Evolutionary conservation across 805 yeast species (phyloP).

Genomic region (Wickerhamomyces bisporus): DNA sequence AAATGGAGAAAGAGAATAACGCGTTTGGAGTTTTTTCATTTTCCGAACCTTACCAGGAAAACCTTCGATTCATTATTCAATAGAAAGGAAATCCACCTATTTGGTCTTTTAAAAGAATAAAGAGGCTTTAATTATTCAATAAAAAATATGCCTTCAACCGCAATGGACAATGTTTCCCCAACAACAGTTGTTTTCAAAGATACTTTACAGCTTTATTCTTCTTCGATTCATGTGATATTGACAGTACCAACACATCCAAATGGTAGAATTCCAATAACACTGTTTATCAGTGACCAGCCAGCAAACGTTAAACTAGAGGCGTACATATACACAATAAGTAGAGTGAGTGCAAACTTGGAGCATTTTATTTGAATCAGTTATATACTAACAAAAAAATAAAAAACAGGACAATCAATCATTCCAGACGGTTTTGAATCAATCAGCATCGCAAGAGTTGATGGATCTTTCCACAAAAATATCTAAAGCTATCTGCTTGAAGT

Average conservation of each 20-base stretch:
- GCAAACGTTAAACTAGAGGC: conserved; percentile 32
- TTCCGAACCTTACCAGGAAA: no score
- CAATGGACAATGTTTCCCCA: no score
- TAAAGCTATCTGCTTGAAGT: conserved; percentile 34
- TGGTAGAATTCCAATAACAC: conserved; percentile 29
- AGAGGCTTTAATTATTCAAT: no score
- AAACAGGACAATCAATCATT: conserved; percentile 25
- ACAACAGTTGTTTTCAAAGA: neutral
- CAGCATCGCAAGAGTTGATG: conserved; percentile 33
- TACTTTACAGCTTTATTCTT: neutral
- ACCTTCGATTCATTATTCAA: no score
- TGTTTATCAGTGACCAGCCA: conserved; percentile 31
- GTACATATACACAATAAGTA: conserved; percentile 38
- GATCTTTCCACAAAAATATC: conserved; percentile 42
- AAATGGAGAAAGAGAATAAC: no score
- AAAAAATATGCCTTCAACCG: no score
- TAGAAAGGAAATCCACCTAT: no score
- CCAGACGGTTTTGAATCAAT: conserved; percentile 38
- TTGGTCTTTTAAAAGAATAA: no score
- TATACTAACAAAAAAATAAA: no score
- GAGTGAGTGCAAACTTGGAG: conserved; percentile 24
- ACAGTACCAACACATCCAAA: conserved; percentile 1
- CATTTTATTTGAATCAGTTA: no score
- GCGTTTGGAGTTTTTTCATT: no score
- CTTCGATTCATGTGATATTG: neutral